phyloP scores from a whole-genome alignment of 768 basidiomycete genomes.

The Plicaturopsis crispa region DNA sequence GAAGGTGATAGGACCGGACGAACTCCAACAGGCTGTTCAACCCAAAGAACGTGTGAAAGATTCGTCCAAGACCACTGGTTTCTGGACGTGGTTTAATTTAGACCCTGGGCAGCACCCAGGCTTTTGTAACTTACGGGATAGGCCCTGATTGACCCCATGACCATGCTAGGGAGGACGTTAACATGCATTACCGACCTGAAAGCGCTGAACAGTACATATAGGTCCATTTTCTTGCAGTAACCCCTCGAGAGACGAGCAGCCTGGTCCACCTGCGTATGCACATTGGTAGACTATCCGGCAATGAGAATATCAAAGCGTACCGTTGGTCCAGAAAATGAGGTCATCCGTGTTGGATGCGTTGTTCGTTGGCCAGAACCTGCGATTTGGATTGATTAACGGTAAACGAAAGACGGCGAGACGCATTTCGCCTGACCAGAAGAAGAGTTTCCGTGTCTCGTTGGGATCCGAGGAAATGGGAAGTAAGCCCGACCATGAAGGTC shows the following conservation, averaged over 20 bases:
- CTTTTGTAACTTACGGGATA: neutral
- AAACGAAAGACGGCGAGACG: too few relatives aligned
- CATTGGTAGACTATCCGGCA: too few relatives aligned
- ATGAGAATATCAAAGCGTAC: too few relatives aligned
- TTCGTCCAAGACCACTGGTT: slow-evolving; percentile 78
- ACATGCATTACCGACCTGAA: too few relatives aligned
- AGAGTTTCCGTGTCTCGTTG: slow-evolving; percentile 64
- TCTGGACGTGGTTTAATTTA: slow-evolving; percentile 52
- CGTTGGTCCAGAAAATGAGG: too few relatives aligned
- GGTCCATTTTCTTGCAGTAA: slow-evolving; percentile 67
- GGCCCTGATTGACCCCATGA: slow-evolving; percentile 18
- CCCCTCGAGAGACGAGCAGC: slow-evolving; percentile 72
- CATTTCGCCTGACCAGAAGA: too few relatives aligned
- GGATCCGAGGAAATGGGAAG: slow-evolving; percentile 25
- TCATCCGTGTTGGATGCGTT: too few relatives aligned
- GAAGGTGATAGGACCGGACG: too few relatives aligned
- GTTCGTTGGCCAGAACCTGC: too few relatives aligned
- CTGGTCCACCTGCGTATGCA: too few relatives aligned
- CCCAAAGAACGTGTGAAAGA: slow-evolving; percentile 63
- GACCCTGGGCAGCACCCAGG: slow-evolving; percentile 58
- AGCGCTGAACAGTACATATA: slow-evolving; percentile 55
- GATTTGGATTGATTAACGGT: too few relatives aligned
- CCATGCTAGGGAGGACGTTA: too few relatives aligned
- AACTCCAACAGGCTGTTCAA: slow-evolving; percentile 81
- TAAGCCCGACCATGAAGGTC: slow-evolving; percentile 22